phyloP scores from a whole-genome alignment of 148 eudicot species.

The Spergularia marina region DNA sequence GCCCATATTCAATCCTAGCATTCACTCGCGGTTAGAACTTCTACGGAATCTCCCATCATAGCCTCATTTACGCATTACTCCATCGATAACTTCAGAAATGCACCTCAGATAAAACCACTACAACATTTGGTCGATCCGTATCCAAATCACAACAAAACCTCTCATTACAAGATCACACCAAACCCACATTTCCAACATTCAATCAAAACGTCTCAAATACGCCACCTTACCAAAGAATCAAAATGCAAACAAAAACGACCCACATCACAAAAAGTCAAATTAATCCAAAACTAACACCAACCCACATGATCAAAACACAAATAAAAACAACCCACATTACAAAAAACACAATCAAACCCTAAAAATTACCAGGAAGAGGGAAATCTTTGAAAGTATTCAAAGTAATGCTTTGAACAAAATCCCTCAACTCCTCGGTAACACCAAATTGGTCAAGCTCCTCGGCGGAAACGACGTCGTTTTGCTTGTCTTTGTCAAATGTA shows the following conservation, averaged over 20 bases:
- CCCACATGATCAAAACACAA: not conserved
- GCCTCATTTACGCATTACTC: no score
- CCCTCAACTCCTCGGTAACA: conserved; percentile 75
- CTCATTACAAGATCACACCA: not conserved
- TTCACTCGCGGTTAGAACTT: no score
- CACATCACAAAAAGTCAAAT: not conserved
- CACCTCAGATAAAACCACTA: no score
- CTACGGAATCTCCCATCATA: no score
- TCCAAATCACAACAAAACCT: not conserved
- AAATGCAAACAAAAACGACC: not conserved
- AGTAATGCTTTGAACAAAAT: conserved; percentile 72
- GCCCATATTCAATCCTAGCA: no score
- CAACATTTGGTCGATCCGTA: not conserved
- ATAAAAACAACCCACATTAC: not conserved
- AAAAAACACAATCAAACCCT: not conserved
- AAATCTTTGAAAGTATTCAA: conserved; percentile 68
- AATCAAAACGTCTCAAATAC: not conserved
- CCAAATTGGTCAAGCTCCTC: conserved; percentile 67
- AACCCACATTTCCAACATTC: not conserved
- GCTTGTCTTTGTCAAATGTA: not conserved
- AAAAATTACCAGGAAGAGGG: conserved; percentile 56
- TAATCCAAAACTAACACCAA: not conserved
- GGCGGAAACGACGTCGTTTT: conserved; percentile 9
- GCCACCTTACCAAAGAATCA: not conserved
- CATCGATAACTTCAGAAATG: no score